These are phyloP conservation scores for Amanita thiersii DNA, from an alignment of 768 basidiomycete genomes.

Conservation along the genomic window DNA sequence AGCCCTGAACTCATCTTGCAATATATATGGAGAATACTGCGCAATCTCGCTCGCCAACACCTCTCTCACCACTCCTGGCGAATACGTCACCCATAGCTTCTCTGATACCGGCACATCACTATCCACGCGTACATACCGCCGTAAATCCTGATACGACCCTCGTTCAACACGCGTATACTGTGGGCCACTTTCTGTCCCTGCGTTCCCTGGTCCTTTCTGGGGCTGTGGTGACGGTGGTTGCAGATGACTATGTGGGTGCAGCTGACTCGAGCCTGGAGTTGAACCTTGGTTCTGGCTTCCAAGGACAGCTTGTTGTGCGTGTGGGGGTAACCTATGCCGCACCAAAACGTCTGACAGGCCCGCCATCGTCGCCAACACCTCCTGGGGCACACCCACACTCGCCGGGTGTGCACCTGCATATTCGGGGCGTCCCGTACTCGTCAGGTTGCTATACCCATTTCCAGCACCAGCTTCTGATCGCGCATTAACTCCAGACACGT, in stretches of 20 bases:
- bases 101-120: conserved; percentile 30
- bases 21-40: conserved; percentile 32
- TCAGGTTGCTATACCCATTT: too few relatives aligned
- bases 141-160: conserved; percentile 2
- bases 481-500: too few relatives aligned
- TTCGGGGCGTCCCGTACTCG: conserved; percentile 16
- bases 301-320: conserved; percentile 22
- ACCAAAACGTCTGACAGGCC: conserved; percentile 20
- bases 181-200: too few relatives aligned
- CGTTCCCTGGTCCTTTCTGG: background rate
- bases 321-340: conserved; percentile 28
- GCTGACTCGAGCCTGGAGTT: conserved; percentile 33
- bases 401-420: conserved; percentile 30
- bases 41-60: conserved; percentile 33
- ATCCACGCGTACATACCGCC: conserved; percentile 16
- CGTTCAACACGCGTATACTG: conserved; percentile 19
- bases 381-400: conserved; percentile 5
- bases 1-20: too few relatives aligned
- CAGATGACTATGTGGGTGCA: background rate
- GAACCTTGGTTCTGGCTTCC: conserved; percentile 13
- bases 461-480: too few relatives aligned
- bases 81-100: conserved; percentile 46
- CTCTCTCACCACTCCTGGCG: conserved; percentile 36
- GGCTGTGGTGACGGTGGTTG: background rate
- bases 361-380: conserved; percentile 10